A percentile compares a stretch with the other conserved stretches of the same genome.
Evolutionary conservation across 2,329 filamentous ascomycete species (phyloP).

Genomic region (Coniosporium tulheliwenetii): DNA sequence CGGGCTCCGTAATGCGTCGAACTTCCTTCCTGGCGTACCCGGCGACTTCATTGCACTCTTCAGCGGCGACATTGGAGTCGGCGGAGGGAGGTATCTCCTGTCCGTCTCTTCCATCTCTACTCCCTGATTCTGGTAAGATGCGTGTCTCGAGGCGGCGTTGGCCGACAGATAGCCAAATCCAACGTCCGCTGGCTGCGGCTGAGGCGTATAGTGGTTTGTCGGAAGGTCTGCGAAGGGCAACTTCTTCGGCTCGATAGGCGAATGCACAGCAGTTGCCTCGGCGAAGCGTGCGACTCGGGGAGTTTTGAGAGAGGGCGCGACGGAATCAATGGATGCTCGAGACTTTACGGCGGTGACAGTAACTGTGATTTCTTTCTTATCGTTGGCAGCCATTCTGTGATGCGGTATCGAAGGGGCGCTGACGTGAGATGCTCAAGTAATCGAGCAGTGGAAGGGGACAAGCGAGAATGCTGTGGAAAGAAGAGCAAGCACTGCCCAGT

Average conservation of each 20-base stretch:
- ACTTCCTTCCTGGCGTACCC: slow-evolving; percentile 57
- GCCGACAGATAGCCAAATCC: slow-evolving; percentile 79
- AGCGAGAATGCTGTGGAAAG: slow-evolving; percentile 8
- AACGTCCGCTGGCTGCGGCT: slow-evolving; percentile 67
- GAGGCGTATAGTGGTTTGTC: slow-evolving; percentile 38
- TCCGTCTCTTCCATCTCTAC: slow-evolving; percentile 38
- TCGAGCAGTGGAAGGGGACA: slow-evolving; percentile 9
- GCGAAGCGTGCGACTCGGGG: slow-evolving; percentile 66
- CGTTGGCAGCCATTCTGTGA: slow-evolving; percentile 29
- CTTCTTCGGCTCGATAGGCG: slow-evolving; percentile 46
- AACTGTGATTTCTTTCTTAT: slow-evolving; percentile 25
- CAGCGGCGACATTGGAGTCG: slow-evolving; percentile 59
- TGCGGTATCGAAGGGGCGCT: slow-evolving; percentile 13
- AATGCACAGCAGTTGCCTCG: slow-evolving; percentile 66
- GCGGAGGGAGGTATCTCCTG: slow-evolving; percentile 31
- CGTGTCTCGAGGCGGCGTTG: slow-evolving; percentile 33
- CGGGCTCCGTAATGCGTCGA: slow-evolving; percentile 71
- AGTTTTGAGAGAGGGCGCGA: slow-evolving; percentile 35
- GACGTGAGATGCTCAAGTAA: slow-evolving; percentile 11
- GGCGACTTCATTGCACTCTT: slow-evolving; percentile 86
- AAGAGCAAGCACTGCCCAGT: slow-evolving; percentile 20
- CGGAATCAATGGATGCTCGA: slow-evolving; percentile 21
- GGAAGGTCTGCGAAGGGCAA: slow-evolving; percentile 46
- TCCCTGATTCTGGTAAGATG: slow-evolving; percentile 26
- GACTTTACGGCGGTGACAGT: slow-evolving; percentile 22